Conservation (phyloP, 208 protist genomes). For the Leishmania martiniquensis region DNA sequence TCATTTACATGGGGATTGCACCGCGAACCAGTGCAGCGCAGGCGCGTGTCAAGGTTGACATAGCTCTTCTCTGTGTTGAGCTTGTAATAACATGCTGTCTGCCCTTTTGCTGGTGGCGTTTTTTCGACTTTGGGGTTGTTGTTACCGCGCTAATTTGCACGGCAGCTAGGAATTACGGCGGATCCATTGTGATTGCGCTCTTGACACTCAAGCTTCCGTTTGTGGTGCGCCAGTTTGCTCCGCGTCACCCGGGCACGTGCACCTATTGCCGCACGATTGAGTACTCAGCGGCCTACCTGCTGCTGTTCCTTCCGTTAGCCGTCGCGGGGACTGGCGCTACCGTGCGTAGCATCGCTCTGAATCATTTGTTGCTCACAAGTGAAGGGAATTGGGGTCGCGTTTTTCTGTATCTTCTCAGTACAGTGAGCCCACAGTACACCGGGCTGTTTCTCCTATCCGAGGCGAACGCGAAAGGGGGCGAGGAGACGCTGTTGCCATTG, state of each 20-base stretch:
- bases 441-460: slow-evolving; percentile 8
- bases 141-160: slow-evolving; percentile 52
- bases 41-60: slow-evolving; percentile 54
- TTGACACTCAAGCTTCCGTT: slow-evolving; percentile 66
- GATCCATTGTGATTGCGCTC: slow-evolving; percentile 55
- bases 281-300: slow-evolving; percentile 49
- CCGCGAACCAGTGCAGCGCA: slow-evolving; percentile 31
- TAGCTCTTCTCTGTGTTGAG: slow-evolving; percentile 51
- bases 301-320: slow-evolving; percentile 56
- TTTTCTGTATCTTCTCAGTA: slow-evolving; percentile 59
- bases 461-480: not conserved
- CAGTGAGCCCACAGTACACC: slow-evolving; percentile 54
- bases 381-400: slow-evolving; percentile 63
- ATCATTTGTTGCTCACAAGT: slow-evolving; percentile 36
- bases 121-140: slow-evolving; percentile 53
- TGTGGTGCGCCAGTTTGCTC: slow-evolving; percentile 47
- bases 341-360: slow-evolving; percentile 41
- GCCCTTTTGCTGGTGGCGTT: slow-evolving; percentile 40
- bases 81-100: slow-evolving; percentile 39
- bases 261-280: slow-evolving; percentile 73
- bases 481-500: slow-evolving; percentile 4
- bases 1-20: slow-evolving; percentile 62
- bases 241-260: slow-evolving; percentile 55
- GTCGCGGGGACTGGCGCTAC: slow-evolving; percentile 61
- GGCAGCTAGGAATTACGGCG: slow-evolving; percentile 36